Base-by-base conservation (phyloP, 2,329 filamentous ascomycete genomes). In the Stagonosporopsis tanaceti region DNA sequence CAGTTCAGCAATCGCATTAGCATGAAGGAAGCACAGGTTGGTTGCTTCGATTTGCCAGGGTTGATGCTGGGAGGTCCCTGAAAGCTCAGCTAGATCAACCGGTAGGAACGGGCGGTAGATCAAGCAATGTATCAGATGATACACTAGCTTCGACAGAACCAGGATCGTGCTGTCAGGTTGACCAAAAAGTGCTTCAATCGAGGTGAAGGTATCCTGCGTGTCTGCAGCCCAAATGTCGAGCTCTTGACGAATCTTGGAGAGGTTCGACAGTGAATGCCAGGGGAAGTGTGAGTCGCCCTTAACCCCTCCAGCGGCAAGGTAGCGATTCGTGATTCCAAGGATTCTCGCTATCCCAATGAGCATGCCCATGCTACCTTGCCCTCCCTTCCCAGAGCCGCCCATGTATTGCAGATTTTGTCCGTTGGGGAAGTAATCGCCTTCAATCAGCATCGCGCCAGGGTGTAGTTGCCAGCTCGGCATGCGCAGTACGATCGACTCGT, bases 1-100 rank as follows among this genome's bases (percentile, higher is more conserved):
- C 2, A 96, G 79, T 69, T 96, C 92, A 1, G 91, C 88, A 48
- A 96, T 93, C 5, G 92, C 91, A 69, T 96, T 96, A 6, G 92
- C 92, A 64, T 96, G 92, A 17, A 93, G 79, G 72, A 89, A 95
- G 75, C 92, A 96, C 71, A 94, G 84, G 68, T 95, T 94, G 0
- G 92, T 96, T 0, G 92, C 91, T 72, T 96, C 91, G 45, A 96
- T 94, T 72, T 96, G 92, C 92, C 92, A 96, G 27, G 91, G 93
- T 72, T 96, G 92, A 65, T 96, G 91, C 68, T 96, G 92, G 1
- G 90, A 90, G 0, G 86, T 89, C 14, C 90, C 90, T 12, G 90
- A 86, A 6, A 96, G 84, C 73, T 96, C 92, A 24, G 89, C 86
- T 3, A 96, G 81, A 73, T 96, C 90, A 60, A 96, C 90, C 0